phyloP scores from a whole-genome alignment of 305 asterid genomes.

The Stenogyne calaminthoides region DNA sequence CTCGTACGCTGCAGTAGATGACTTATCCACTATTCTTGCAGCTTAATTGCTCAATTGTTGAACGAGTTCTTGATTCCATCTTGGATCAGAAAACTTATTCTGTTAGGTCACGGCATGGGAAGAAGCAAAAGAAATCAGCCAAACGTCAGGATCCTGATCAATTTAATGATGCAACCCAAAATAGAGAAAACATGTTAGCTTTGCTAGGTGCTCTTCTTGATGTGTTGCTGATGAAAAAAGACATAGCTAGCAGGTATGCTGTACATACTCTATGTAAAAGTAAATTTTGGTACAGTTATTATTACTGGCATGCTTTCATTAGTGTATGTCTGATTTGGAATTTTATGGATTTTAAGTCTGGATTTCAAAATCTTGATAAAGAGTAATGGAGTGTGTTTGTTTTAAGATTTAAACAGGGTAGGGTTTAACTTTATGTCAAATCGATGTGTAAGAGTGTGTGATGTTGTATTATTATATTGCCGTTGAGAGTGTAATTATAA shows the following conservation, averaged over 20 bases:
- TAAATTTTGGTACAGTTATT: constrained; percentile 1
- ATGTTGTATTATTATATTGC: too few species aligned
- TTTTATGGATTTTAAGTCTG: too few species aligned
- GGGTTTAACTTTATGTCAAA: too few species aligned
- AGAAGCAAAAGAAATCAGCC: constrained; percentile 61
- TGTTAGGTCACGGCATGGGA: constrained; percentile 44
- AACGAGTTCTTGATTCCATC: constrained; percentile 56
- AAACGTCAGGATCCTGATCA: constrained; percentile 37
- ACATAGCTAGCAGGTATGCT: constrained; percentile 69
- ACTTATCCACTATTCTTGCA: constrained; percentile 49
- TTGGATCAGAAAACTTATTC: constrained; percentile 42
- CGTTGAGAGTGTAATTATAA: too few species aligned
- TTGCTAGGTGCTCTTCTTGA: constrained; percentile 76
- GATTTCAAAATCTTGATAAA: too few species aligned
- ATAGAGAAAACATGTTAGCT: constrained; percentile 45
- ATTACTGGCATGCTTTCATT: constrained; percentile 1
- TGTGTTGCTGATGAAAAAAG: constrained; percentile 72
- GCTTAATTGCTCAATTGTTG: constrained; percentile 57
- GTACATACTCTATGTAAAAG: constrained; percentile 10
- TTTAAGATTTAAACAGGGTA: too few species aligned
- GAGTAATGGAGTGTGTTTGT: too few species aligned
- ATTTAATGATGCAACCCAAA: constrained; percentile 34
- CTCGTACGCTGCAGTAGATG: constrained; percentile 1
- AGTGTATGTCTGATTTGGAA: too few species aligned
- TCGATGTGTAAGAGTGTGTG: too few species aligned